A percentile compares a stretch with the other conserved stretches of the same genome.
Conservation (phyloP, 305 asterid genomes). For the Fraxinus sp. region DNA sequence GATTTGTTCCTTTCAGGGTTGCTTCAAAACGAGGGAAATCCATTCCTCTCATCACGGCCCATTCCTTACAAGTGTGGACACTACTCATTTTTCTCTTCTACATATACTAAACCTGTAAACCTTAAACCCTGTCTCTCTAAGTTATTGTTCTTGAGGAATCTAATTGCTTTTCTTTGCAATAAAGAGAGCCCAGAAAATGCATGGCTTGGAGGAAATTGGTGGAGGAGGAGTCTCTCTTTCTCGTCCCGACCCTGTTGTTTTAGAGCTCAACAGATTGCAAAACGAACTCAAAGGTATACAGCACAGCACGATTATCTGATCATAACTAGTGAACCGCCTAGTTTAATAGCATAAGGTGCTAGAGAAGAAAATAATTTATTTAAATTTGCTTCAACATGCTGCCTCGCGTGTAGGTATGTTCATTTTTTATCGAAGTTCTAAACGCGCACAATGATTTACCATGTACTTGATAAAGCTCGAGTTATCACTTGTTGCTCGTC, state of each 20-base stretch:
- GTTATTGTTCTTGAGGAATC: slow-evolving; percentile 7
- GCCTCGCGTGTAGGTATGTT: not conserved
- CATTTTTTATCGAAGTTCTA: not conserved
- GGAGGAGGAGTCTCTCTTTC: slow-evolving; percentile 35
- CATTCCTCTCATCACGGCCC: slow-evolving; percentile 61
- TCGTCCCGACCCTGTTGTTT: slow-evolving; percentile 70
- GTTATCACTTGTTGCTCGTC: not conserved
- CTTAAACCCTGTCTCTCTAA: slow-evolving; percentile 21
- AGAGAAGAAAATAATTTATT: not conserved
- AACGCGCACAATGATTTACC: not conserved
- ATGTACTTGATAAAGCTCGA: not conserved
- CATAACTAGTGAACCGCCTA: not conserved
- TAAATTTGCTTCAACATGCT: not conserved
- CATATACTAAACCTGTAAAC: slow-evolving; percentile 31
- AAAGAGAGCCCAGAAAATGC: slow-evolving; percentile 25
- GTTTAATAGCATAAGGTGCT: not conserved
- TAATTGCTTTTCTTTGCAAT: slow-evolving; percentile 16
- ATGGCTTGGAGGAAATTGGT: slow-evolving; percentile 30
- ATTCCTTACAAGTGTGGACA: slow-evolving; percentile 48
- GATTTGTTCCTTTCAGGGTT: slow-evolving; percentile 37
- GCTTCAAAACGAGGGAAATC: slow-evolving; percentile 53
- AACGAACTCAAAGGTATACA: slow-evolving; percentile 75
- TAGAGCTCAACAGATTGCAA: slow-evolving; percentile 74
- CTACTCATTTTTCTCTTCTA: not conserved
- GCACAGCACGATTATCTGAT: not conserved